Percentiles rank a stretch among this genome's conserved stretches.
phyloP scores from a whole-genome alignment of 768 basidiomycete species.

The Trametes cinnabarina region DNA sequence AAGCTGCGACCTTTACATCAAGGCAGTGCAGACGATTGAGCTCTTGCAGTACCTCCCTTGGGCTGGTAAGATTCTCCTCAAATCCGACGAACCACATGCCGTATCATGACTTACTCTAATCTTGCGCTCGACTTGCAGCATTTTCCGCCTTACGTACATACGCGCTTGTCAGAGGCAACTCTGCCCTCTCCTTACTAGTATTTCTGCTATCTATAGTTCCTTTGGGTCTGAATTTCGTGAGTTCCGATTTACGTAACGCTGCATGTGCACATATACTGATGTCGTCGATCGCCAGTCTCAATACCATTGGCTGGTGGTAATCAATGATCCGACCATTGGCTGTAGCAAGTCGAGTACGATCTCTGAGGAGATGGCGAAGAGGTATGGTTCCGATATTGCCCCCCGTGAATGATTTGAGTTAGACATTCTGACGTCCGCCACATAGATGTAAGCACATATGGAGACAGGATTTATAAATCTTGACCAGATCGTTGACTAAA shows the following conservation, averaged over 20 bases:
- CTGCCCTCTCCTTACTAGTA: not conserved
- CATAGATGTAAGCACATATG: not conserved
- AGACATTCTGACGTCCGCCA: no score
- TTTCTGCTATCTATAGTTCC: constrained; percentile 5
- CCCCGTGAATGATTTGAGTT: no score
- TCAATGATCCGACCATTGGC: not conserved
- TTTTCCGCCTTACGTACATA: constrained; percentile 8
- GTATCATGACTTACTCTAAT: not conserved
- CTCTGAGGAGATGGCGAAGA: not conserved
- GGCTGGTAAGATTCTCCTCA: not conserved
- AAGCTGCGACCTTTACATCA: not conserved
- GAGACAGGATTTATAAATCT: no score
- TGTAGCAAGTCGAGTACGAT: not conserved
- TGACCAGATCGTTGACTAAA: not conserved
- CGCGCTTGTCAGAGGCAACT: not conserved
- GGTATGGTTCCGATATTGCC: no score
- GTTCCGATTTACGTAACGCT: not conserved
- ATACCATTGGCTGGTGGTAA: constrained; percentile 3
- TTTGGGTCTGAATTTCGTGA: constrained; percentile 4
- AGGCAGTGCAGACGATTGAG: not conserved
- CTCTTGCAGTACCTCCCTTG: constrained; percentile 6
- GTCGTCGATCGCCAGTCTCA: not conserved
- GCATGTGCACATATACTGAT: not conserved
- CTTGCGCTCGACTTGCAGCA: not conserved
- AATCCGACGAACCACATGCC: not conserved